Percentiles rank a stretch among this genome's conserved stretches.
Conservation (phyloP, 2,329 filamentous ascomycete species). For the Tolypocladium endophyticum region DNA sequence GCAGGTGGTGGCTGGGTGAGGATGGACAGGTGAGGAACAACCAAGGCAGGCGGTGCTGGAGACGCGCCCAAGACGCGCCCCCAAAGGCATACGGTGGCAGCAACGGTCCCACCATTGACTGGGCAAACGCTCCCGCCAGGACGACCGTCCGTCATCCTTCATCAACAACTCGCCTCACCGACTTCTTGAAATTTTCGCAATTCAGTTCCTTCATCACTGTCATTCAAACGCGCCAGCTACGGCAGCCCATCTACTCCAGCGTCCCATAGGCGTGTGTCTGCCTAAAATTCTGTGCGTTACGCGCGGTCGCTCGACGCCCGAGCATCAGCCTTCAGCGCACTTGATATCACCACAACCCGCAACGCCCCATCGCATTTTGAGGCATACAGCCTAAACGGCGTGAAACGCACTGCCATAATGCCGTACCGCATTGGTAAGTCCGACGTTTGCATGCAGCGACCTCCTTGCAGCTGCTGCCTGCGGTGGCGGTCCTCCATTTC, state of each 20-base stretch:
- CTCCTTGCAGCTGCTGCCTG: background rate
- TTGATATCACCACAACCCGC: background rate
- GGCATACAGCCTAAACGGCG: background rate
- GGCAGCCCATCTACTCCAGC: background rate
- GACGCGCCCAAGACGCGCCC: background rate
- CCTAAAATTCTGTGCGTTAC: background rate
- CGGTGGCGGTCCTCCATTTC: background rate
- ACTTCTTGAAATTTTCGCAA: too few relatives aligned
- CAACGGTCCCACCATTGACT: background rate
- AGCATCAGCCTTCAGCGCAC: background rate
- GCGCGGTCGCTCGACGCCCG: background rate
- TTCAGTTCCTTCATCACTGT: background rate
- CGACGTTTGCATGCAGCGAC: background rate
- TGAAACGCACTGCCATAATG: conserved; percentile 20
- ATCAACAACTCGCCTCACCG: background rate
- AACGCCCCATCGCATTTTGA: background rate
- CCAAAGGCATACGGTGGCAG: background rate
- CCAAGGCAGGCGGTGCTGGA: background rate
- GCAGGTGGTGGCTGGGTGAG: background rate
- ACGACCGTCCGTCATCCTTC: too few relatives aligned
- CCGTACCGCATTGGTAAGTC: conserved; percentile 36
- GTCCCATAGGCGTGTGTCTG: background rate
- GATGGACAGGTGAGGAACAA: background rate
- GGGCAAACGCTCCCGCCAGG: background rate
- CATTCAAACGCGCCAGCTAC: background rate